Base-by-base conservation (phyloP, 345 rosid species). In the Salix suchowensis region DNA sequence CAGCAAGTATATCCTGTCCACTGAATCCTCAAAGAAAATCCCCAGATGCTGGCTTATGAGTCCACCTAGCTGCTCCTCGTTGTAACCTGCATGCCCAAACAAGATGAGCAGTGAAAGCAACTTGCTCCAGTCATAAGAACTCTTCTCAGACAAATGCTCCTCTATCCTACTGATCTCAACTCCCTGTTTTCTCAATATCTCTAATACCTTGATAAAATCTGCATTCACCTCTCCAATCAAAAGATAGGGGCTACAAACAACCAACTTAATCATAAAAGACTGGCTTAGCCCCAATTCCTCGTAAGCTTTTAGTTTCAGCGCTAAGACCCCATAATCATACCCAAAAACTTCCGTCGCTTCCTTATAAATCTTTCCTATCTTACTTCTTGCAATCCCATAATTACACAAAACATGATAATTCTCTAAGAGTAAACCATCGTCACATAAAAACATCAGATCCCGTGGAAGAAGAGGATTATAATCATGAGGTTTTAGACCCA, bases 361-460 rank as follows among this genome's bases (percentile, higher is more conserved):
- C 82, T 70, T 86, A 77, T 74, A 90, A 7, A 92, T 81, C 78
- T 75, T 83, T 23, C 97, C 97, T 30, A 92, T 89, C 84, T 84
- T 84, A 70, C 80, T 81, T 42, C 88, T 86, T 2, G 87, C 86
- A 66, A 94, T 73, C 21, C 95, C 95, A 75, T 88, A 88, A 44
- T 81, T 30, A 77, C 89, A 92, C 74, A 94, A 84, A 68, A 84
- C 90, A 81, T 81, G 86, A 81, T 84, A 90, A 73, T 94, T 92
- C 79, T 86, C 86, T 48, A 92, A 75, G 84, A 92, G 80, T 65
- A 84, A 55, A 39, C 50, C 55, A 68, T 92, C 97, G 67, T 94
- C 98, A 76, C 81, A 80, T 88, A 92, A 81, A 76, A 85, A 90
- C 79, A 89, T 84, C 75, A 78, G 24, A 60, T 89, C 84, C 4